These are phyloP conservation scores for Aspergillus ostianus DNA, from an alignment of 495 filamentous ascomycete genomes.

Conservation along the genomic window DNA sequence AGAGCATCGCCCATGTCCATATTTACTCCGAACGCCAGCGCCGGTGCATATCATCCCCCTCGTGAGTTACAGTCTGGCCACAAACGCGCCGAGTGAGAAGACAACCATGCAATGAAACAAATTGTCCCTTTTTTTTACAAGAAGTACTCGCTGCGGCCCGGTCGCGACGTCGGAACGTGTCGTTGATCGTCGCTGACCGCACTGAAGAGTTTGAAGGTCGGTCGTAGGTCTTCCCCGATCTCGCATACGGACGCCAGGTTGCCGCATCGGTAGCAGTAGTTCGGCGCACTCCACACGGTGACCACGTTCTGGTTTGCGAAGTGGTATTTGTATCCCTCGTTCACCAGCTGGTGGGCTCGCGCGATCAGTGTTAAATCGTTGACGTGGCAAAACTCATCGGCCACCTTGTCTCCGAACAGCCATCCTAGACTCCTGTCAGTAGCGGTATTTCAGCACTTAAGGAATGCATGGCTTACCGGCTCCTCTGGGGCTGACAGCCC, in stretches of 20 bases:
- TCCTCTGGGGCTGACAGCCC: slow-evolving; percentile 92
- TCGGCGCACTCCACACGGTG: slow-evolving; percentile 98
- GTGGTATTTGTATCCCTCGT: slow-evolving; percentile 98
- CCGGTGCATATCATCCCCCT: slow-evolving; percentile 27
- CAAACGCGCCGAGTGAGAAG: slow-evolving; percentile 8
- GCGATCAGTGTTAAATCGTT: slow-evolving; percentile 94
- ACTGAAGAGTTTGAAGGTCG: slow-evolving; percentile 90
- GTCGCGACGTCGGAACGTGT: slow-evolving; percentile 76
- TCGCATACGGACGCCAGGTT: slow-evolving; percentile 98
- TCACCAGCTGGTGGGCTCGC: slow-evolving; percentile 93
- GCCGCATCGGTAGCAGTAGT: slow-evolving; percentile 98
- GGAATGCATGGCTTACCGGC: slow-evolving; percentile 52
- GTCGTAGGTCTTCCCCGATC: slow-evolving; percentile 76
- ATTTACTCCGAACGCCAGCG: slow-evolving; percentile 38
- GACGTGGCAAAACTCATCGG: slow-evolving; percentile 98
- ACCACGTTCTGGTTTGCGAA: slow-evolving; percentile 94
- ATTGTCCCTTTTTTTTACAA: slow-evolving; percentile 54
- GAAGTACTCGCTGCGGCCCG: slow-evolving; percentile 91
- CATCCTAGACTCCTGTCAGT: slow-evolving; percentile 53
- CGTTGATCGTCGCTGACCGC: slow-evolving; percentile 91
- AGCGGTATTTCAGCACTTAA: background rate
- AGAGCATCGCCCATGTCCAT: slow-evolving; percentile 16
- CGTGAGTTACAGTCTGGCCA: background rate
- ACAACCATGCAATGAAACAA: slow-evolving; percentile 21
- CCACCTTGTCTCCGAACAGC: slow-evolving; percentile 96